A percentile compares a stretch with the other conserved stretches of the same genome.
Conservation (phyloP, 768 basidiomycete species). For the Ramaria rubella region DNA sequence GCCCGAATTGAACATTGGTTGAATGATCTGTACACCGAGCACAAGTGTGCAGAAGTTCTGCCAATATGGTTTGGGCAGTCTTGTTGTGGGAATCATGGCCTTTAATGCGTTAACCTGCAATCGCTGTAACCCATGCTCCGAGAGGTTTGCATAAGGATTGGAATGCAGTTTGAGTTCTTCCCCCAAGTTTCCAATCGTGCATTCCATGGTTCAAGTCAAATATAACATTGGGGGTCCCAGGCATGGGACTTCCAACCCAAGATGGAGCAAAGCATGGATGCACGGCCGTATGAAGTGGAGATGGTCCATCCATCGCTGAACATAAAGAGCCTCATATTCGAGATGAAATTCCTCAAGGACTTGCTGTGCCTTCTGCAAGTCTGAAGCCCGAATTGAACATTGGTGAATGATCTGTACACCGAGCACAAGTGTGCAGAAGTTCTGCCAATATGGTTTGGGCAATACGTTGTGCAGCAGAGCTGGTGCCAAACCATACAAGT, state of each 20-base stretch:
- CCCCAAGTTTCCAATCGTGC: neutral
- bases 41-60: constrained; percentile 14
- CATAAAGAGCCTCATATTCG: constrained; percentile 1
- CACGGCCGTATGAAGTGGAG: constrained; percentile 1
- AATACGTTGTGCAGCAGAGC: constrained; percentile 23
- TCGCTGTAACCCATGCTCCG: constrained; percentile 18
- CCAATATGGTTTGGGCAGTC: constrained; percentile 23
- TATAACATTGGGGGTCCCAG: neutral
- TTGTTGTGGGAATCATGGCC: constrained; percentile 14
- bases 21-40: neutral
- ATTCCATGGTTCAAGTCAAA: neutral
- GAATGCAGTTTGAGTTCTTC: constrained; percentile 5
- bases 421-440: constrained; percentile 15
- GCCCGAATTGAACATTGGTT: neutral
- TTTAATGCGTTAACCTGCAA: constrained; percentile 21
- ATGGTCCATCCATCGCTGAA: constrained; percentile 3
- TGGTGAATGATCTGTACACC: neutral
- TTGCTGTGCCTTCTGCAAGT: neutral
- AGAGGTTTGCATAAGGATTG: constrained; percentile 22
- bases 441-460: constrained; percentile 20
- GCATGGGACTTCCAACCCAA: neutral
- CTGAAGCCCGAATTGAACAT: neutral
- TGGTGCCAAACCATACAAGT: constrained; percentile 27
- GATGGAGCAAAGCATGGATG: constrained; percentile 3
- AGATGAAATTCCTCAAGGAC: neutral